Base-by-base conservation (phyloP, 169 alveolate species). In the Cyclospora cayetanensis region DNA sequence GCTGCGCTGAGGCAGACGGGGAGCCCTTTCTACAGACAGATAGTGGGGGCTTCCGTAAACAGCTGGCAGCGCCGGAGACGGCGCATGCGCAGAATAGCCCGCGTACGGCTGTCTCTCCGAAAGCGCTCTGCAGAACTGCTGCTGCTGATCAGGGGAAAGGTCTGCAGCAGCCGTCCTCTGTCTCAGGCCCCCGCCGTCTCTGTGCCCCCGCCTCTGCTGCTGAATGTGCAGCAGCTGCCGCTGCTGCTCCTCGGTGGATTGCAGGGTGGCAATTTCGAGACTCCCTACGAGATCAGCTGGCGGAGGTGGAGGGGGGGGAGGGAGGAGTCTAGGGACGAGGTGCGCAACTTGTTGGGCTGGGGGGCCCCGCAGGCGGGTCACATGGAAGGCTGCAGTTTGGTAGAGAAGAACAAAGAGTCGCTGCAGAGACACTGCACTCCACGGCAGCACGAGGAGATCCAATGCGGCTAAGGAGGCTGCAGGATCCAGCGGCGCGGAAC, bases 101-200 rank as follows among this genome's bases (percentile, higher is more conserved):
- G n/a, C 11, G 42, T 29, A 1, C 53, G 31, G 82, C 53, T 70
- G 82, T 53, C 15, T 25, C 53, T 70, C 55, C n/a, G n/a, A n/a
- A n/a, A n/a, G n/a, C n/a, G n/a, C n/a, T n/a, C 53, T 70, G 53
- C 82, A n/a, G 82, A n/a, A 53, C 82, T 70, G 82, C 82, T 9
- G 82, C 52, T 29, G 82, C 52, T 29, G 82, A 46, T 34, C 27
- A 4, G 12, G 82, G n/a, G n/a, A n/a, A n/a, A n/a, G n/a, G n/a
- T n/a, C 52, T 70, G 82, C 82, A n/a, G 83, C 60, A 46, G 7
- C 55, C 55, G 55, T 37, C 53, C 25, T 70, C 31, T 34, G 53
- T 11, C 53, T 5, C 52, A 29, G 82, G n/a, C 31, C 52, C 43
- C 82, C 52, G 2, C 52, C 53, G 12, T 53, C 52, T 29, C 82